Evolutionary conservation across 1,284 basidiomycete genomes (phyloP).

Genomic region (Microbotryum scabiosae): DNA sequence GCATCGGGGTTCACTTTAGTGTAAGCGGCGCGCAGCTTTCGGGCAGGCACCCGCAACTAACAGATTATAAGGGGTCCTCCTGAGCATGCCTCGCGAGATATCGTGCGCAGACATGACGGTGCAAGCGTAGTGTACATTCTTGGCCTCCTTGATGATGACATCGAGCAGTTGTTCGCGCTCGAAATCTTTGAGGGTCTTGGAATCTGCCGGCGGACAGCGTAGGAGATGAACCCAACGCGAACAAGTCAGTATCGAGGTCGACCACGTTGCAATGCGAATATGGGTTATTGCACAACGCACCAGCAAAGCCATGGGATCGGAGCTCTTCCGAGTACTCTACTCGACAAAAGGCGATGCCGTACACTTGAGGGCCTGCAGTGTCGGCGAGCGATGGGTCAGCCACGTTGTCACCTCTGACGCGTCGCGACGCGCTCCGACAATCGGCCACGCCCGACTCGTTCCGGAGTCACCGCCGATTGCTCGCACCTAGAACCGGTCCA

Average conservation of each 20-base stretch:
- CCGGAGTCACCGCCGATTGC: no score
- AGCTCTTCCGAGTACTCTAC: conserved; percentile 64
- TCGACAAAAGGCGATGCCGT: conserved; percentile 89
- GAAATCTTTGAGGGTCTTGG: conserved; percentile 73
- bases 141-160: conserved; percentile 32
- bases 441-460: no score
- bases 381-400: not conserved
- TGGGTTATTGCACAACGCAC: conserved; percentile 40
- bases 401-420: not conserved
- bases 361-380: conserved; percentile 66
- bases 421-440: no score
- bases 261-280: not conserved
- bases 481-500: conserved; percentile 75
- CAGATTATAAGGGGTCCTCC: conserved; percentile 71
- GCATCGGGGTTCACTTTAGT: not conserved
- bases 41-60: conserved; percentile 7
- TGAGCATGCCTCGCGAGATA: conserved; percentile 86
- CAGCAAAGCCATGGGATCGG: conserved; percentile 79
- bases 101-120: conserved; percentile 80
- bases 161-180: conserved; percentile 38
- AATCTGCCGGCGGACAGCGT: conserved; percentile 51
- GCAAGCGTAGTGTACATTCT: conserved; percentile 71
- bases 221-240: not conserved
- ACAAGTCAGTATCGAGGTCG: not conserved
- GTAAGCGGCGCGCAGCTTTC: not conserved